These are phyloP conservation scores for Epichloe hybrida DNA, from an alignment of 2,329 filamentous ascomycete genomes.

Conservation along the genomic window DNA sequence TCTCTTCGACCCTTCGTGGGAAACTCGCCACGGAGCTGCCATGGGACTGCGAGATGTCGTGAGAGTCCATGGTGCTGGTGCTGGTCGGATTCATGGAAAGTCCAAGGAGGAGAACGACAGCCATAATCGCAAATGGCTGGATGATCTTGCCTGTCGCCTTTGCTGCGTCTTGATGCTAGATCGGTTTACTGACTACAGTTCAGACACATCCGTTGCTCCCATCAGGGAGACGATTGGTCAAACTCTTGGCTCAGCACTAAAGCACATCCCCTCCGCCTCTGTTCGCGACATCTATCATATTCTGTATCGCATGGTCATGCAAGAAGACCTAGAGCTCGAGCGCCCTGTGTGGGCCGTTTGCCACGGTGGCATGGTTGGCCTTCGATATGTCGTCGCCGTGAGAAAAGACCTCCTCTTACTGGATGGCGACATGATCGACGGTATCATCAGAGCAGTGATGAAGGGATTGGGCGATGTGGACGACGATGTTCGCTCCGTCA, in stretches of 20 bases:
- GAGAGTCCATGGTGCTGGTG: conserved; percentile 79
- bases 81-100: conserved; percentile 63
- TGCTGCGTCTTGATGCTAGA: conserved; percentile 96
- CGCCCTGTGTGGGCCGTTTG: conserved; percentile 83
- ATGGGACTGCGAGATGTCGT: conserved; percentile 89
- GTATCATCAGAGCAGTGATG: conserved; percentile 85
- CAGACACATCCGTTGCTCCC: conserved; percentile 90
- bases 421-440: conserved; percentile 78
- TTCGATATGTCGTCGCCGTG: conserved; percentile 90
- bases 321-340: conserved; percentile 62
- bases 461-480: conserved; percentile 83
- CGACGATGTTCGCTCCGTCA: conserved; percentile 92
- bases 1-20: conserved; percentile 87
- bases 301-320: conserved; percentile 82
- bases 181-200: conserved; percentile 94
- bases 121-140: conserved; percentile 74
- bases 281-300: conserved; percentile 77
- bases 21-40: conserved; percentile 87
- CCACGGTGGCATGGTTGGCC: conserved; percentile 93
- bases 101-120: conserved; percentile 59
- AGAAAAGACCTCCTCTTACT: conserved; percentile 81
- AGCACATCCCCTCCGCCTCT: conserved; percentile 64
- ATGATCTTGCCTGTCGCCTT: conserved; percentile 87
- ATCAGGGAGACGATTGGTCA: conserved; percentile 94
- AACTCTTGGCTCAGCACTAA: conserved; percentile 76